Percentiles rank a stretch among this genome's conserved stretches.
These are phyloP conservation scores for Lyophyllum decastes DNA, from an alignment of 768 basidiomycete species.

Conservation along the genomic window DNA sequence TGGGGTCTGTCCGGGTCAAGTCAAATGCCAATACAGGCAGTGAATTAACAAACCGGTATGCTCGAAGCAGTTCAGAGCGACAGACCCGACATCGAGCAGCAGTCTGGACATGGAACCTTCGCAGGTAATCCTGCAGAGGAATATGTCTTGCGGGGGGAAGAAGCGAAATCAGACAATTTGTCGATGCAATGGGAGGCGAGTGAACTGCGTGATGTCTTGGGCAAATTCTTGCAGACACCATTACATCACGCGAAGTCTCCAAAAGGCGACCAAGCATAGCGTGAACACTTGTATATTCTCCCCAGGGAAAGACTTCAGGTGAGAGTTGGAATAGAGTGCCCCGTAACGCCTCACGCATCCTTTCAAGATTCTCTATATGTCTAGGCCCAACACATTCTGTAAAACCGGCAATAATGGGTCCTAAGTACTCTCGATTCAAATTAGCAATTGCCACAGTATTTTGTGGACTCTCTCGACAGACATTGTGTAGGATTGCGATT, in stretches of 20 bases:
- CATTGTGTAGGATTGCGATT: slow-evolving; percentile 20
- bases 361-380: neutral
- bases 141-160: neutral
- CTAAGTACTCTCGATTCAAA: neutral
- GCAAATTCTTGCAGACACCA: neutral
- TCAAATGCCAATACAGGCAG: neutral
- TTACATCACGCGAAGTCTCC: neutral
- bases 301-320: neutral
- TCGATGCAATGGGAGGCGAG: neutral
- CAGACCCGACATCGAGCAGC: neutral
- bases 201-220: neutral
- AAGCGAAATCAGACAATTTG: neutral
- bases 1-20: neutral
- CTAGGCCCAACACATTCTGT: neutral
- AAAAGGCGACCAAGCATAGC: neutral
- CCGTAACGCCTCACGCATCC: neutral
- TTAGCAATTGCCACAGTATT: no score
- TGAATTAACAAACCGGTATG: neutral
- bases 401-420: neutral
- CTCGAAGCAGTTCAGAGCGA: neutral
- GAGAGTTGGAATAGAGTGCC: neutral
- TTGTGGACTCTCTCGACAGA: slow-evolving; percentile 16
- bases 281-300: neutral
- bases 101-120: neutral
- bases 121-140: neutral